A percentile compares a stretch with the other conserved stretches of the same genome.
Evolutionary conservation across 2,329 filamentous ascomycete genomes (phyloP).

Genomic region (Pyrenophora tritici-repentis): DNA sequence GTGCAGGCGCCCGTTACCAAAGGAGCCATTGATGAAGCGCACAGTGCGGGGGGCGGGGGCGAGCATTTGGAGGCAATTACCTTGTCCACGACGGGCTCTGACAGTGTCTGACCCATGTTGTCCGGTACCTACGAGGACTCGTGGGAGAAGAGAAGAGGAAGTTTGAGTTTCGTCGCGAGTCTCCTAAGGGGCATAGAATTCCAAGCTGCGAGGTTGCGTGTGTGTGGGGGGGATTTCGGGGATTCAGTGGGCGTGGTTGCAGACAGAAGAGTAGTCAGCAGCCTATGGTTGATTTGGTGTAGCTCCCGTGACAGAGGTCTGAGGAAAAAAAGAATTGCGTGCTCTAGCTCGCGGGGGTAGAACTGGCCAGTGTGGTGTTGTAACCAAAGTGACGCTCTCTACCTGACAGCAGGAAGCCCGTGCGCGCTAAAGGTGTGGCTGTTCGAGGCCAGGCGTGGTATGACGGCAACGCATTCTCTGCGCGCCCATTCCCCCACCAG

Average conservation of each 20-base stretch:
- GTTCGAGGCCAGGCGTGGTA: conserved; percentile 17
- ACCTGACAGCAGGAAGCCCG: conserved; percentile 16
- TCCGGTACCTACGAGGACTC: conserved; percentile 38
- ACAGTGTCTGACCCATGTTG: conserved; percentile 96
- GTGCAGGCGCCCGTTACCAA: conserved; percentile 19
- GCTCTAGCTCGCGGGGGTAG: conserved; percentile 24
- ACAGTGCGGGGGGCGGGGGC: conserved; percentile 41
- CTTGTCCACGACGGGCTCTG: conserved; percentile 98
- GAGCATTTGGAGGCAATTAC: conserved; percentile 60
- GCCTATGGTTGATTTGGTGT: conserved; percentile 1
- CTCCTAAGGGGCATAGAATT: conserved; percentile 43
- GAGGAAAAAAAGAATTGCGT: conserved; percentile 21
- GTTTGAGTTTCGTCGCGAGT: conserved; percentile 25
- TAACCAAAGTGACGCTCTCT: conserved; percentile 18
- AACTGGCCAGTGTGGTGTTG: conserved; percentile 28
- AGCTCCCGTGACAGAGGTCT: background rate
- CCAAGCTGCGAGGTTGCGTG: conserved; percentile 28
- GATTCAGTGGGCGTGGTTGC: conserved; percentile 6
- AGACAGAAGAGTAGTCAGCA: conserved; percentile 5
- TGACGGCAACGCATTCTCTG: conserved; percentile 29
- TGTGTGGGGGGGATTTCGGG: conserved; percentile 32
- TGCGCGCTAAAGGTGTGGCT: conserved; percentile 13
- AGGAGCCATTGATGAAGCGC: conserved; percentile 13
- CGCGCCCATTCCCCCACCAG: conserved; percentile 15
- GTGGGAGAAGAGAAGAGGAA: conserved; percentile 26